Base-by-base conservation (phyloP, 2,329 filamentous ascomycete genomes). In the Xylariaceae sp. region DNA sequence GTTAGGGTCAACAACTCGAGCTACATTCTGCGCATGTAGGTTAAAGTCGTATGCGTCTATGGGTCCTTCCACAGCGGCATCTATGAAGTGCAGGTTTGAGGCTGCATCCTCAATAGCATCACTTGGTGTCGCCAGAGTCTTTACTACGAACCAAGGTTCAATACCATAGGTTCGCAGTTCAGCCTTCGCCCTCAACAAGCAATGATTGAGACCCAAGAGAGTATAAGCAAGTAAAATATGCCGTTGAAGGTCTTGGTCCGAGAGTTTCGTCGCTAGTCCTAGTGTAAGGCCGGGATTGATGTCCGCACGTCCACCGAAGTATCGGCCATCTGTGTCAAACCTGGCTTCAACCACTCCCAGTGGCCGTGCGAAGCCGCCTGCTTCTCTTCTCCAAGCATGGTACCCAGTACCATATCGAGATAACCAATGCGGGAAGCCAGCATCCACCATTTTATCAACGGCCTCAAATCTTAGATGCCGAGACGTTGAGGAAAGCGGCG, bases 291-390 rank as follows among this genome's bases (percentile, higher is more conserved):
- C 41, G 12, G 49, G 22, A 22, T 49, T 57, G 19, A 59, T 44
- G 33, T 59, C 57, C 12, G 56, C 56, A 27, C 56, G 48, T 14
- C 57, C 57, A 14, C 49, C 55, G 22, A 53, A 49, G 35, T 57
- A 55, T 16, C 46, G 48, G 11, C 56, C 57, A 37, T 59, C 57
- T 3, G 48, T 23, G 45, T 59, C 55, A 45, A 59, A 59, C n/a
- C 44, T 42, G n/a, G 48, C 41, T 37, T 59, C 57, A 14, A 57
- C 45, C 2, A 58, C 7, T 4, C 52, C 52, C 29, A 46, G 49
- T 5, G 43, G 51, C 23, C 51, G 38, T 1, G 42, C 37, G 36
- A 52, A 54, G 3, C 22, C 40, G 16, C 38, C 23, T 6, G 14
- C 25, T 0, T 49, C 41, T 4, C 23, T 23, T 2, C 8, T 12